A percentile compares a stretch with the other conserved stretches of the same genome.
phyloP scores from a whole-genome alignment of 1,284 basidiomycete genomes.

The Heterobasidion parviporum region DNA sequence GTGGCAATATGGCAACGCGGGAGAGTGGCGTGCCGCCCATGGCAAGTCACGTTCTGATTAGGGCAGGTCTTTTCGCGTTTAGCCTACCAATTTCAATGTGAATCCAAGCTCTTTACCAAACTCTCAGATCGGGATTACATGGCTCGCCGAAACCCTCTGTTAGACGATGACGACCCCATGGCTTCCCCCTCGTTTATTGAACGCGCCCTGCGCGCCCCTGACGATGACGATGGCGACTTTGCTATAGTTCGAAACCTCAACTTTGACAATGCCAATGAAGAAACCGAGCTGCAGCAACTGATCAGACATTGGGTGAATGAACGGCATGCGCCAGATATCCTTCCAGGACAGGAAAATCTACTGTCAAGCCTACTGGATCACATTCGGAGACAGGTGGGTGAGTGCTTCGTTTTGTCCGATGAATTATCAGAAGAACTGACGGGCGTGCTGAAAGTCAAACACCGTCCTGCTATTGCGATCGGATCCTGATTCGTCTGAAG shows the following conservation, averaged over 20 bases:
- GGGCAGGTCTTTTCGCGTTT: neutral
- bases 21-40: neutral
- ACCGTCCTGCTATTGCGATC: constrained; percentile 62
- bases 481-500: constrained; percentile 76
- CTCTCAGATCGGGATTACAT: neutral
- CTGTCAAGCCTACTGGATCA: constrained; percentile 72
- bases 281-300: constrained; percentile 42
- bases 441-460: constrained; percentile 36
- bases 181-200: constrained; percentile 3
- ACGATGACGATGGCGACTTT: constrained; percentile 1
- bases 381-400: constrained; percentile 76
- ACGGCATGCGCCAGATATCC: constrained; percentile 73
- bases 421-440: constrained; percentile 10
- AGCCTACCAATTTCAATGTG: neutral
- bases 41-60: neutral
- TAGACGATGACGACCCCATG: constrained; percentile 9
- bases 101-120: neutral
- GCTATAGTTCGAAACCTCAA: neutral
- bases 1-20: neutral
- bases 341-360: constrained; percentile 69
- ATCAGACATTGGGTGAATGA: constrained; percentile 84
- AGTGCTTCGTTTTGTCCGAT: constrained; percentile 8
- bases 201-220: neutral
- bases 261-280: constrained; percentile 9
- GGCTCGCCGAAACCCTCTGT: neutral